These are phyloP conservation scores for Tephrocybe sp. DNA, from an alignment of 768 basidiomycete species.

Conservation along the genomic window DNA sequence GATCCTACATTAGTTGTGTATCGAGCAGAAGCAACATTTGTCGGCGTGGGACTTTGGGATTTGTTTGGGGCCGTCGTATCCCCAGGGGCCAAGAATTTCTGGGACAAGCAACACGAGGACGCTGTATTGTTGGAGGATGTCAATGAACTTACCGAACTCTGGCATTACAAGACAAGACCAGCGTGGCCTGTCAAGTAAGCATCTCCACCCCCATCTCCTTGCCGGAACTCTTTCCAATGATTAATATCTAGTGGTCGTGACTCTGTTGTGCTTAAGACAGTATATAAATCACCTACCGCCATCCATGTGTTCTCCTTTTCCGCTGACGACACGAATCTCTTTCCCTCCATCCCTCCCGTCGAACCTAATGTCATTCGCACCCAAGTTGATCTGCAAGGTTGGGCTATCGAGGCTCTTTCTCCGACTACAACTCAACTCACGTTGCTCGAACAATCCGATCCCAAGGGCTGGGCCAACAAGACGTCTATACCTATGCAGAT, in stretches of 20 bases:
- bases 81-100: constrained; percentile 75
- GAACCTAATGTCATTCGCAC: constrained; percentile 85
- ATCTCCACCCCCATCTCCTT: not conserved
- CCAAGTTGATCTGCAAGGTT: constrained; percentile 97
- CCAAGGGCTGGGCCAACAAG: constrained; percentile 96
- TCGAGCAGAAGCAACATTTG: constrained; percentile 95
- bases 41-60: constrained; percentile 95
- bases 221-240: constrained; percentile 9
- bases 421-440: constrained; percentile 94
- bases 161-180: constrained; percentile 89
- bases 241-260: constrained; percentile 71
- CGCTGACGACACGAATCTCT: constrained; percentile 83
- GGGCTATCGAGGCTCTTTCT: constrained; percentile 94
- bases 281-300: constrained; percentile 94
- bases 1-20: constrained; percentile 96
- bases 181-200: constrained; percentile 92
- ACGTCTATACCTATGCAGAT: constrained; percentile 92
- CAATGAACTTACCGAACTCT: constrained; percentile 86
- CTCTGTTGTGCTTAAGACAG: constrained; percentile 86
- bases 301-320: constrained; percentile 97
- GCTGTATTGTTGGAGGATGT: constrained; percentile 85
- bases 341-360: constrained; percentile 63
- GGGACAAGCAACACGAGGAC: constrained; percentile 92
- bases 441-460: constrained; percentile 93
- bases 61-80: constrained; percentile 85